Evolutionary conservation across 371 early-diverging fungal species (phyloP).

Genomic region (Saksenaea oblongispora): DNA sequence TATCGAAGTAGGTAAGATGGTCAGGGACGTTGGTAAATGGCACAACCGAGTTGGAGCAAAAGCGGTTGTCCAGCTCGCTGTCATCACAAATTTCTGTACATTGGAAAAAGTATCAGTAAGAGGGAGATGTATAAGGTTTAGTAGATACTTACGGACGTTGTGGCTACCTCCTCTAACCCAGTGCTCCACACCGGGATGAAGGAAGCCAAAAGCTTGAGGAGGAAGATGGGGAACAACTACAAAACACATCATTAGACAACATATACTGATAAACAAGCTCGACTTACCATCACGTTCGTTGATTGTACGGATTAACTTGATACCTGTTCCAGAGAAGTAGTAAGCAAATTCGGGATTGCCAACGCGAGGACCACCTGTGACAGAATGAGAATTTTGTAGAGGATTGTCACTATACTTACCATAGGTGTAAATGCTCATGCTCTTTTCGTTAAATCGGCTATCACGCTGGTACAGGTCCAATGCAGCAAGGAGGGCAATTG

Average conservation of each 20-base stretch:
- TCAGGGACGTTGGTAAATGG: slow-evolving; percentile 13
- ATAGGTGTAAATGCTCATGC: slow-evolving; percentile 10
- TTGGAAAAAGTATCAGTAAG: background rate
- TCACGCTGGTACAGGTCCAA: slow-evolving; percentile 25
- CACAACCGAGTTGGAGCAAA: slow-evolving; percentile 12
- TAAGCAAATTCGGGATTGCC: slow-evolving; percentile 24
- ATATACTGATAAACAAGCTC: background rate
- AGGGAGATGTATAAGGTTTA: background rate
- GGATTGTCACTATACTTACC: slow-evolving; percentile 5
- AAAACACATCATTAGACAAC: background rate
- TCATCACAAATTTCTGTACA: slow-evolving; percentile 18
- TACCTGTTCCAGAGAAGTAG: slow-evolving; percentile 21
- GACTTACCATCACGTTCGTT: slow-evolving; percentile 17
- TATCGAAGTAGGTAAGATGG: slow-evolving; percentile 13
- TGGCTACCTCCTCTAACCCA: slow-evolving; percentile 11
- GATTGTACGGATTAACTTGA: slow-evolving; percentile 18
- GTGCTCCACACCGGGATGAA: slow-evolving; percentile 24
- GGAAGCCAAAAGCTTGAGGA: slow-evolving; percentile 14
- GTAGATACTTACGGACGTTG: background rate
- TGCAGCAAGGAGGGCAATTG: slow-evolving; percentile 11
- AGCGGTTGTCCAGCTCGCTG: slow-evolving; percentile 2
- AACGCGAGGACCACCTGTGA: slow-evolving; percentile 21
- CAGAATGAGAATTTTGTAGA: background rate
- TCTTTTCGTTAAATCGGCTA: slow-evolving; percentile 2
- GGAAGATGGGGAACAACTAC: slow-evolving; percentile 17